Evolutionary conservation across 495 filamentous ascomycete genomes (phyloP).

Genomic region (Neurospora africana): DNA sequence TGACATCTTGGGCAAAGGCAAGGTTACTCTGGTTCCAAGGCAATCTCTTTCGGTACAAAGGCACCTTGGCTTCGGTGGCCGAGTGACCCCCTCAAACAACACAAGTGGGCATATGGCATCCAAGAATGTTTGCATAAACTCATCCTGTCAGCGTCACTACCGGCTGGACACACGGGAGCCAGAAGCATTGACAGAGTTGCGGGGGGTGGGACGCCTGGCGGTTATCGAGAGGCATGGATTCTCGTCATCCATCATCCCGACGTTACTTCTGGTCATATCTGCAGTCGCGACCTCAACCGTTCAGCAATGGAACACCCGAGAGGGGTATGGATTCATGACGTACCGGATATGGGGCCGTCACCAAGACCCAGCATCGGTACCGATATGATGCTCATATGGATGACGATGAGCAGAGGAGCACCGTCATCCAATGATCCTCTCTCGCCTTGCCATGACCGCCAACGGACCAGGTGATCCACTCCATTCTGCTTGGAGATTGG

Average conservation of each 20-base stretch:
- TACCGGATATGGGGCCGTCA: neutral
- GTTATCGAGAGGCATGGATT: neutral
- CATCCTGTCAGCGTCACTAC: neutral
- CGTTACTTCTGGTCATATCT: neutral
- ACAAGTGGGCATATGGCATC: neutral
- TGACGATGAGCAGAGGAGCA: neutral
- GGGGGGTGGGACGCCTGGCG: neutral
- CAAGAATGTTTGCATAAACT: neutral
- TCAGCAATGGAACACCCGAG: neutral
- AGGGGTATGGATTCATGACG: neutral
- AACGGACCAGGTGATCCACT: neutral
- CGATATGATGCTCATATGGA: neutral
- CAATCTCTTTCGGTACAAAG: neutral
- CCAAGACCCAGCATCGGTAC: neutral
- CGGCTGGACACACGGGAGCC: neutral
- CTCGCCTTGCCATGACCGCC: neutral
- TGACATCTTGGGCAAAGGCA: neutral
- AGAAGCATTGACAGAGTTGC: neutral
- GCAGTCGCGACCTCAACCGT: neutral
- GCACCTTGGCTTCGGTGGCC: neutral
- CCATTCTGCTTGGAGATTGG: neutral
- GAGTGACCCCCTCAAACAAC: neutral
- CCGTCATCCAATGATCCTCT: neutral
- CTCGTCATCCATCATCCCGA: neutral
- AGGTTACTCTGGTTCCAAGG: neutral